A percentile compares a stretch with the other conserved stretches of the same genome.
Evolutionary conservation across 768 basidiomycete genomes (phyloP).

Genomic region (Boletus rufocinnamomeus): DNA sequence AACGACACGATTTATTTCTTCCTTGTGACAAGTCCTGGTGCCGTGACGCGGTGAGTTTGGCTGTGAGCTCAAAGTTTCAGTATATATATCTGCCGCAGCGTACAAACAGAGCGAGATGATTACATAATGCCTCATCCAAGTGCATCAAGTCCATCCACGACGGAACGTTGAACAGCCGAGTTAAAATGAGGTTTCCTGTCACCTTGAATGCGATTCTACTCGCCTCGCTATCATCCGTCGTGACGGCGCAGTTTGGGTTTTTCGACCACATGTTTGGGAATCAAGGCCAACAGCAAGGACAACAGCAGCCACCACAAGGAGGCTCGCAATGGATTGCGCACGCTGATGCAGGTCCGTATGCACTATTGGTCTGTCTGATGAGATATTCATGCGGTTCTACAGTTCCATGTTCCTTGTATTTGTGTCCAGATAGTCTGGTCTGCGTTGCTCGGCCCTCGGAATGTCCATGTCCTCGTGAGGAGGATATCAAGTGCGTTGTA

Average conservation of each 20-base stretch:
- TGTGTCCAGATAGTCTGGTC: slow-evolving; percentile 73
- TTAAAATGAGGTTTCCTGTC: slow-evolving; percentile 18
- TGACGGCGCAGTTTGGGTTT: slow-evolving; percentile 71
- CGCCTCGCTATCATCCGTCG: slow-evolving; percentile 34
- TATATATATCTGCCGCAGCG: neutral
- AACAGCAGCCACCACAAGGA: slow-evolving; percentile 47
- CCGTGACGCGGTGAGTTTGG: neutral
- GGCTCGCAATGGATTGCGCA: slow-evolving; percentile 68
- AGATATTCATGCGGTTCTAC: slow-evolving; percentile 1
- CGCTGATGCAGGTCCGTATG: slow-evolving; percentile 58
- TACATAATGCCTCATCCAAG: slow-evolving; percentile 1
- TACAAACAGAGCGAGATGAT: neutral
- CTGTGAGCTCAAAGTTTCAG: too few relatives aligned
- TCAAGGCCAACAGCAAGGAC: slow-evolving; percentile 49
- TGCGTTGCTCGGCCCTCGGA: slow-evolving; percentile 56
- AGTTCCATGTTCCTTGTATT: slow-evolving; percentile 75
- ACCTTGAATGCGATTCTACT: slow-evolving; percentile 18
- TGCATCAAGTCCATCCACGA: neutral
- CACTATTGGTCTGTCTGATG: neutral
- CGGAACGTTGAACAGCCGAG: neutral
- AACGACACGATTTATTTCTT: neutral
- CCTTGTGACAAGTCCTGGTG: neutral
- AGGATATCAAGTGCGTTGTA: slow-evolving; percentile 77
- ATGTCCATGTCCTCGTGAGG: slow-evolving; percentile 75
- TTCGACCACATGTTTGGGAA: slow-evolving; percentile 76